phyloP scores from a whole-genome alignment of 139 green algal genomes.

The Desmodesmus armatus region DNA sequence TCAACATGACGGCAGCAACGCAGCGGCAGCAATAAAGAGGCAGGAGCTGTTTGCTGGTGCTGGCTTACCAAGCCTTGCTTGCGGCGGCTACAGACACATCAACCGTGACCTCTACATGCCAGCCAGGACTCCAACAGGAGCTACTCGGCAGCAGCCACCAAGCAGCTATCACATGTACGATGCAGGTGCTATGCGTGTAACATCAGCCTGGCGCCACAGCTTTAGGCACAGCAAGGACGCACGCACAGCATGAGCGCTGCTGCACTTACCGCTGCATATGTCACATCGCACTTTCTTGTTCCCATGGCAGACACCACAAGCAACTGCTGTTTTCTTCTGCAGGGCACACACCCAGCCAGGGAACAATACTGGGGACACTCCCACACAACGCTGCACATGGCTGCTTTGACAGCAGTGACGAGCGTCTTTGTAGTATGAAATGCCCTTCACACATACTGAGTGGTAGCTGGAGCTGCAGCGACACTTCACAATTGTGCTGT shows the following conservation, averaged over 20 bases:
- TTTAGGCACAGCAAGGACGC: neutral
- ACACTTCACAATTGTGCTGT: too few relatives aligned
- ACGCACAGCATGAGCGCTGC: too few relatives aligned
- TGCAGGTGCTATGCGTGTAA: neutral
- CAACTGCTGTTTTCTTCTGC: conserved; percentile 44
- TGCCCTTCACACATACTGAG: too few relatives aligned
- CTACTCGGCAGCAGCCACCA: neutral
- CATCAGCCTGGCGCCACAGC: neutral
- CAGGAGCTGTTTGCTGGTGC: too few relatives aligned
- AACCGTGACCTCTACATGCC: too few relatives aligned
- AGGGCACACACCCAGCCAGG: neutral
- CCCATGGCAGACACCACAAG: conserved; percentile 44
- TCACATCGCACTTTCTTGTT: conserved; percentile 49
- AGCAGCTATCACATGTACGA: neutral
- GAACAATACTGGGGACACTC: neutral
- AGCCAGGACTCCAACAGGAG: neutral
- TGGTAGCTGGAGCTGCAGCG: too few relatives aligned
- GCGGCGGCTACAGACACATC: too few relatives aligned
- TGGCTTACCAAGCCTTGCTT: too few relatives aligned
- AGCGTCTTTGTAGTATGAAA: too few relatives aligned
- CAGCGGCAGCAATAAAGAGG: too few relatives aligned
- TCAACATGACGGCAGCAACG: too few relatives aligned
- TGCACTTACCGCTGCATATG: conserved; percentile 58
- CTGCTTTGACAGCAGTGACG: too few relatives aligned
- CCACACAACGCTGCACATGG: neutral